phyloP scores from a whole-genome alignment of 495 filamentous ascomycete genomes.

The Neurospora tetraspora region DNA sequence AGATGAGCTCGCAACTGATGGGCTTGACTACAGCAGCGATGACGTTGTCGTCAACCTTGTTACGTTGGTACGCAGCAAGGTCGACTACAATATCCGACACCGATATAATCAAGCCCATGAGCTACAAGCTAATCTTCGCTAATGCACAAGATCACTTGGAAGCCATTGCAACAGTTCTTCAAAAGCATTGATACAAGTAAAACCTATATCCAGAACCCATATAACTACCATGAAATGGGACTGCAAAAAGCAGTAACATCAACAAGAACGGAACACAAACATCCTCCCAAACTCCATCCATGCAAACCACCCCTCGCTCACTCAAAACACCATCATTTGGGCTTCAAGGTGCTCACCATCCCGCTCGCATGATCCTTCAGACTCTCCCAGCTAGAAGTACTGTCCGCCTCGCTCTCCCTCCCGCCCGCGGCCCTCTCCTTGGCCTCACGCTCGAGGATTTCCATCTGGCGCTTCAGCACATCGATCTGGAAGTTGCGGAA shows the following conservation, averaged over 20 bases:
- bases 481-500: slow-evolving; percentile 54
- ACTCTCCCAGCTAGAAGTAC: slow-evolving; percentile 4
- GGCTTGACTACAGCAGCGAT: no score
- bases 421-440: neutral
- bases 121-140: neutral
- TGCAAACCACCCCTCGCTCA: neutral
- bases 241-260: neutral
- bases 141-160: neutral
- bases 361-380: slow-evolving; percentile 7
- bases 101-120: neutral
- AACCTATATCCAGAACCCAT: neutral
- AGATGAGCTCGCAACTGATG: no score
- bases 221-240: neutral
- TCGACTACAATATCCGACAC: neutral
- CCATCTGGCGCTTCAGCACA: slow-evolving; percentile 46
- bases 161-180: neutral
- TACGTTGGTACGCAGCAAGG: no score
- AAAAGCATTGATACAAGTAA: neutral
- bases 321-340: neutral
- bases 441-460: slow-evolving; percentile 34
- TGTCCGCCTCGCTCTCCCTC: slow-evolving; percentile 7
- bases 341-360: slow-evolving; percentile 4
- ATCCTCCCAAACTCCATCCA: neutral
- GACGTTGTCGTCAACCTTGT: no score
- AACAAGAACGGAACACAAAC: neutral